Evolutionary conservation across 148 eudicot species (phyloP), one percentile per base, ranked within the genome.

Genomic region (Suaeda aralocaspica): DNA sequence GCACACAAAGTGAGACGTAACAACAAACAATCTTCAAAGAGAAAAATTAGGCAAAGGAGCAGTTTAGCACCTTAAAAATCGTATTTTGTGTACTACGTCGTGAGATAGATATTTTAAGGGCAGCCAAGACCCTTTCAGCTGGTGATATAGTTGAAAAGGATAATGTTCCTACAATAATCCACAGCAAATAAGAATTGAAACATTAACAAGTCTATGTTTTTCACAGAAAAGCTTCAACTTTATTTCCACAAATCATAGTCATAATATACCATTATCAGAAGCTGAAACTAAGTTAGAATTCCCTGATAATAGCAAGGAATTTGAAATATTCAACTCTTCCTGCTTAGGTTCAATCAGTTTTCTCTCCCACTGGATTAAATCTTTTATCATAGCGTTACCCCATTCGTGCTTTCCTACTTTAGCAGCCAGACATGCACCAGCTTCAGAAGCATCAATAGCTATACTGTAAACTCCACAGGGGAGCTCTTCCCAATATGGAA

Each of bases 401-500:
- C 99, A 91, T 46, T 87, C 87, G 71, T 95, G 99, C 64, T 84
- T 87, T 64, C 50, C 69, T 49, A 89, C 78, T 78, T 84, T 71
- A 39, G 96, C 93, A 58, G 71, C 59, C 48, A 85, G 65, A 80
- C 74, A 51, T 65, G 71, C 82, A 76, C 81, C 88, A 57, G 71
- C 70, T 53, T 76, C 59, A 57, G 81, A 61, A 82, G 75, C 68
- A 67, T 69, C 67, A 53, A 87, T 65, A 29, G 70, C 71, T 25
- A 91, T 22, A 68, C 97, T 91, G 73, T 91, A 91, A 31, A 95
- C 77, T 60, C 96, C 99, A 82, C 99, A 95, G 12, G 88, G 85
- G 59, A 95, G 94, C 87, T 95, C 99, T 80, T 91, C 96, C 97
- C 99, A 95, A 76, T 80, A 87, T 77, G 77, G 77, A 61, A 60